These are phyloP conservation scores for Russula sp. DNA, from an alignment of 768 basidiomycete genomes.

Conservation along the genomic window DNA sequence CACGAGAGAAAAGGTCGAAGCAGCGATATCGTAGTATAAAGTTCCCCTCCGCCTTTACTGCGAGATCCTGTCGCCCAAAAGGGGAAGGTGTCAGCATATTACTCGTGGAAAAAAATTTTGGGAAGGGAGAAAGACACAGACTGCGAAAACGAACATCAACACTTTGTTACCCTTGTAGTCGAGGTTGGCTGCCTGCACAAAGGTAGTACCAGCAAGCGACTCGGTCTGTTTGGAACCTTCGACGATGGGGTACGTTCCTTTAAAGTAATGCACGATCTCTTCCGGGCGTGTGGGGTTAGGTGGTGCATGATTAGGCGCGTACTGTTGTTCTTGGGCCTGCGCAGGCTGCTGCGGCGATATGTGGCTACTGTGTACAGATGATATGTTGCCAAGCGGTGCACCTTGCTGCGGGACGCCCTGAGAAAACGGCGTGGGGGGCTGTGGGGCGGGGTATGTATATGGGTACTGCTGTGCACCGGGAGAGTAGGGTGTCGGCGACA, in stretches of 20 bases:
- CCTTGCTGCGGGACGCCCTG: not conserved
- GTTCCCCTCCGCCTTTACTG: constrained; percentile 59
- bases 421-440: constrained; percentile 15
- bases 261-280: constrained; percentile 42
- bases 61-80: constrained; percentile 49
- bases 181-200: constrained; percentile 46
- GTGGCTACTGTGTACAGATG: not conserved
- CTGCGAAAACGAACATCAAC: constrained; percentile 60
- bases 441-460: constrained; percentile 24
- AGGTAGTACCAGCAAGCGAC: constrained; percentile 54
- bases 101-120: not conserved
- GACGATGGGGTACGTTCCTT: constrained; percentile 34
- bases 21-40: constrained; percentile 64
- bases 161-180: constrained; percentile 53
- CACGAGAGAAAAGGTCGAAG: constrained; percentile 52
- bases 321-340: constrained; percentile 9
- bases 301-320: constrained; percentile 1
- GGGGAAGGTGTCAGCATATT: not conserved
- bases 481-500: constrained; percentile 24
- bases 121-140: constrained; percentile 31
- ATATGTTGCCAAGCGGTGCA: constrained; percentile 4
- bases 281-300: constrained; percentile 22
- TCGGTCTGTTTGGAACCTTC: constrained; percentile 50
- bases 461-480: constrained; percentile 22
- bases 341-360: constrained; percentile 11